Evolutionary conservation across 2,329 filamentous ascomycete species (phyloP).

Genomic region (Exophiala dermatitidis): DNA sequence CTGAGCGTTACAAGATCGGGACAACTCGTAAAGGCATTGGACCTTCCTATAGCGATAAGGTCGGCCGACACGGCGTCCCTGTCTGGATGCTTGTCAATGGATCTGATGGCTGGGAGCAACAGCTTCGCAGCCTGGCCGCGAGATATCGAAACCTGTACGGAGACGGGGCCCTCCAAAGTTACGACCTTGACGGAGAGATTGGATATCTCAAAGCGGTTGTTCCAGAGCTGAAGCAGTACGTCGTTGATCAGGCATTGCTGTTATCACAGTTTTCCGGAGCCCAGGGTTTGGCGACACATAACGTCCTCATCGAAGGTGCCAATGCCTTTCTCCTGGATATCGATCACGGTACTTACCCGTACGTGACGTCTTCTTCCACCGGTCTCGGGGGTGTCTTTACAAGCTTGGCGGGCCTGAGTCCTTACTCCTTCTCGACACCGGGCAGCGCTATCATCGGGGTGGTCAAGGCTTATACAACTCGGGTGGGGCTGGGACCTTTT

Average conservation of each 20-base stretch:
- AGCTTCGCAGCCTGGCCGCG: conserved; percentile 28
- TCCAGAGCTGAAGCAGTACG: conserved; percentile 42
- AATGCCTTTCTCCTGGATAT: too few species aligned
- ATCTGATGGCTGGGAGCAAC: conserved; percentile 27
- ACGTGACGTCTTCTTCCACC: too few species aligned
- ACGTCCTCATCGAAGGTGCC: too few species aligned
- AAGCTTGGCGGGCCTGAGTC: too few species aligned
- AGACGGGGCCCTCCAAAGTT: conserved; percentile 43
- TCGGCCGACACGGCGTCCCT: conserved; percentile 51
- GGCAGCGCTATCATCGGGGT: too few species aligned
- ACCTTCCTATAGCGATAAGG: conserved; percentile 58
- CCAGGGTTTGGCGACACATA: conserved; percentile 26
- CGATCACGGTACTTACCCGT: too few species aligned
- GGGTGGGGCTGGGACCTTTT: too few species aligned
- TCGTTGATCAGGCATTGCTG: conserved; percentile 40
- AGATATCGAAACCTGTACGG: conserved; percentile 54
- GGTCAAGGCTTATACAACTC: too few species aligned
- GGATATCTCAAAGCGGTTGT: conserved; percentile 40
- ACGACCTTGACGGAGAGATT: conserved; percentile 56
- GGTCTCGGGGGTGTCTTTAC: too few species aligned
- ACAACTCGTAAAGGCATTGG: too few species aligned
- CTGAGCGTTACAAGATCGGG: too few species aligned
- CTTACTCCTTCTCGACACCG: too few species aligned
- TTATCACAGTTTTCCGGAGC: conserved; percentile 20
- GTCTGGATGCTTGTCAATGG: conserved; percentile 43